Base-by-base conservation (phyloP, 371 early-diverging fungal species). In the Polyrhizophydium stewartii region DNA sequence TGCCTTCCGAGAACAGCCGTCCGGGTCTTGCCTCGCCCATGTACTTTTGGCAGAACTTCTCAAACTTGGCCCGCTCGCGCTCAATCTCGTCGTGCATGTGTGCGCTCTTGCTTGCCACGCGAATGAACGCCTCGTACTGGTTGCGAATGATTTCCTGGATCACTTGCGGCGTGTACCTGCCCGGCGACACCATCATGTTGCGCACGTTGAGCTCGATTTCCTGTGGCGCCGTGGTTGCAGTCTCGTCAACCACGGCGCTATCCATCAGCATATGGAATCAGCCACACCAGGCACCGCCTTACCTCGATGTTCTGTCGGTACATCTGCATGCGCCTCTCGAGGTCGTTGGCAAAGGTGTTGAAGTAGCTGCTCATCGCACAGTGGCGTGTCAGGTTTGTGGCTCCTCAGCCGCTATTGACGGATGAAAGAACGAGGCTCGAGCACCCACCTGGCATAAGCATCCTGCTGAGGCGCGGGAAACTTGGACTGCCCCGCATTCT, bases 71-170 rank as follows among this genome's bases (percentile, higher is more conserved):
- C 57, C 80, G 72, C 59, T 73, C 70, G 51, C 73, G 71, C 40
- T 69, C 68, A 33, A 86, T 72, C 19, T 74, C 71, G 57, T 87
- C 87, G 70, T 89, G 84, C 19, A 85, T 70, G 19, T 68, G 61
- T 16, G 87, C 85, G 7, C 87, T 82, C 49, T 76, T 79, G 33
- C 75, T 72, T 1, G 87, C 83, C 31, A 87, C 64, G 24, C 84
- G 77, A 21, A 89, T 65, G 66, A 89, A 86, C 12, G 80, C 75
- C 28, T 81, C 73, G 59, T 89, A 82, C 60, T 89, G 89, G 59
- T 73, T 70, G 50, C 79, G 71, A 71, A 89, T 68, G 46, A 81
- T 71, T n/a, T 78, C 76, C 9, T 74, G 61, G 40, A 83, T 65
- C 0, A 75, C 72, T 59, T 67, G 64, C 12, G 72, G 74, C 31